phyloP scores from a whole-genome alignment of 257 asterid genomes.

The Rehmannia glutinosa region DNA sequence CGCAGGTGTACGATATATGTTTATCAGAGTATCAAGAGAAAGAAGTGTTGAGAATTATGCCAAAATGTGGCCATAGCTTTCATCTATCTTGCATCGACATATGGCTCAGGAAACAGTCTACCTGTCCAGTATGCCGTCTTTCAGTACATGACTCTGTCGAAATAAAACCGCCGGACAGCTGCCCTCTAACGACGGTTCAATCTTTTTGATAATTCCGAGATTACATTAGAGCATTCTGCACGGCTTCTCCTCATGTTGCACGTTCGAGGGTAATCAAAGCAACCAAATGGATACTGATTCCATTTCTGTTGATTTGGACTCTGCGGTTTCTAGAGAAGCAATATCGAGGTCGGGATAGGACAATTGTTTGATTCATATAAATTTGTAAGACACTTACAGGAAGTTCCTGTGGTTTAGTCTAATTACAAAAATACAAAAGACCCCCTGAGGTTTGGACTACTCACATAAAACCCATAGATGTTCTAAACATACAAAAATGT shows the following conservation, averaged over 20 bases:
- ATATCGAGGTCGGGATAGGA: slow-evolving; percentile 34
- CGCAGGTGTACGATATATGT: slow-evolving; percentile 76
- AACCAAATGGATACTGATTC: slow-evolving; percentile 26
- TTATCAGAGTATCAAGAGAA: slow-evolving; percentile 77
- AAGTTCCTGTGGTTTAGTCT: too few species aligned
- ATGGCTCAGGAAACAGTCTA: slow-evolving; percentile 81
- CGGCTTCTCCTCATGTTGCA: slow-evolving; percentile 41
- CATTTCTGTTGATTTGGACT: slow-evolving; percentile 30
- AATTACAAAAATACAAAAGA: too few species aligned
- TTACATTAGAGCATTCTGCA: slow-evolving; percentile 42
- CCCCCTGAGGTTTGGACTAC: too few species aligned
- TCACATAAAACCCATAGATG: too few species aligned
- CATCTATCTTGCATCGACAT: slow-evolving; percentile 78
- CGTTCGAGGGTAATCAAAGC: slow-evolving; percentile 26
- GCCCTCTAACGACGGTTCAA: slow-evolving; percentile 39
- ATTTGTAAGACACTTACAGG: too few species aligned
- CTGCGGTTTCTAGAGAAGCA: slow-evolving; percentile 34
- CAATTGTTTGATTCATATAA: too few species aligned
- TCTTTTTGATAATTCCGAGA: slow-evolving; percentile 42
- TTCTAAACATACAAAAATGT: too few species aligned
- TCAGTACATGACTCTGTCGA: slow-evolving; percentile 49
- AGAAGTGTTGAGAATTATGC: slow-evolving; percentile 78
- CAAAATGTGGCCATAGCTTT: slow-evolving; percentile 81
- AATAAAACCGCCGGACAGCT: slow-evolving; percentile 29
- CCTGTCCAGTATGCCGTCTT: slow-evolving; percentile 92